Evolutionary conservation across 2,329 filamentous ascomycete genomes (phyloP), one percentile per base, ranked within the genome.

Genomic region (Cercospora janseana): DNA sequence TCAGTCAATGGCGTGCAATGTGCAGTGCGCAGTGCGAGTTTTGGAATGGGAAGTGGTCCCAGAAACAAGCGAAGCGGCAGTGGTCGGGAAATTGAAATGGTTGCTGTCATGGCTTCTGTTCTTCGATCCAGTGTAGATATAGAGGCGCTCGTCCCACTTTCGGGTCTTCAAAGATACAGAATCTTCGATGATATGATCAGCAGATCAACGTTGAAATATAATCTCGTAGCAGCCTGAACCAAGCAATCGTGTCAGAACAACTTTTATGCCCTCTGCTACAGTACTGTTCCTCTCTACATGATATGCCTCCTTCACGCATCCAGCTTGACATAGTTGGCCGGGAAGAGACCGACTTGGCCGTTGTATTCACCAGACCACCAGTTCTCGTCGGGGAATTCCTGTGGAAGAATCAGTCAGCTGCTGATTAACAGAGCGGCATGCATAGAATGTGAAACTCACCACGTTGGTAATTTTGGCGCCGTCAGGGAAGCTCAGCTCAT

Each of bases 301-400:
- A 21, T 21, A 10, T 18, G 40, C 12, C 49, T 16, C 18, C 21
- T n/a, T 54, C 53, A 75, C 58, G 73, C 65, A 54, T 76, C 66
- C 37, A 78, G 60, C 61, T 72, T 66, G 31, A 77, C 75, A 51
- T 78, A 78, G 60, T 77, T 77, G 35, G 74, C 72, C 18, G 73
- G 73, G 81, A 98, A 98, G 37, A 98, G 78, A 55, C 93, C 93
- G 23, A 80, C 80, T 51, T 85, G 80, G 43, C 90, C 90, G 20
- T 83, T 78, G 70, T 86, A 94, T 63, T 87, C 83, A 51, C 93
- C 93, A 63, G 92, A 87, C 93, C 93, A 98, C 93, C 93, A 98
- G 67, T 98, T 93, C 59, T 97, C 92, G 63, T 97, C 93, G 2
- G 93, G 93, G 71, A 97, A 97, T 75, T 96, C 88, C 84, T 87